Conservation (phyloP, 768 basidiomycete genomes). For the Xerocomellus chrysenteron region DNA sequence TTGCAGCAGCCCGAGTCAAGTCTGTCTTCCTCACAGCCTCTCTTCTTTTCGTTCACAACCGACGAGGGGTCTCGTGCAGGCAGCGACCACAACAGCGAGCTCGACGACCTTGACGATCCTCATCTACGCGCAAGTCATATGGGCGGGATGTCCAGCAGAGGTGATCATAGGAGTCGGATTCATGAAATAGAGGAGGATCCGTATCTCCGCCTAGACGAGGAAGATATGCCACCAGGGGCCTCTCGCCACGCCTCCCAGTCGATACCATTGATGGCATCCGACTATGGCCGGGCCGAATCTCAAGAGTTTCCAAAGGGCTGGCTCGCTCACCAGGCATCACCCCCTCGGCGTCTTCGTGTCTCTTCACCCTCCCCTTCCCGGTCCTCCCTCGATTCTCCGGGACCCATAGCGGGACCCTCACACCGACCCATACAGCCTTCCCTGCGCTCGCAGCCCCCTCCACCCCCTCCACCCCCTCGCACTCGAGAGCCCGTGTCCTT, state of each 20-base stretch:
- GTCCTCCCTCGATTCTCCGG: slow-evolving; percentile 30
- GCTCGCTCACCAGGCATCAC: slow-evolving; percentile 75
- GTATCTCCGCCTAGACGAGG: slow-evolving; percentile 73
- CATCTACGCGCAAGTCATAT: slow-evolving; percentile 48
- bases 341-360: slow-evolving; percentile 45
- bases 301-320: slow-evolving; percentile 53
- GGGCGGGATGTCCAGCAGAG: slow-evolving; percentile 35
- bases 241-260: slow-evolving; percentile 38
- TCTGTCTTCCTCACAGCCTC: slow-evolving; percentile 66
- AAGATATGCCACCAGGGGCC: slow-evolving; percentile 47
- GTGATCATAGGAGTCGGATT: slow-evolving; percentile 27
- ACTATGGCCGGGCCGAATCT: slow-evolving; percentile 36
- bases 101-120: slow-evolving; percentile 78
- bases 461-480: slow-evolving; percentile 42
- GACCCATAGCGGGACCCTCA: slow-evolving; percentile 38
- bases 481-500: slow-evolving; percentile 50
- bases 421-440: slow-evolving; percentile 22
- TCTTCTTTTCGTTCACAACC: slow-evolving; percentile 88
- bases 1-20: slow-evolving; percentile 56
- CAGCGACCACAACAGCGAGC: slow-evolving; percentile 46
- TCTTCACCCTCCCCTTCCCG: slow-evolving; percentile 40
- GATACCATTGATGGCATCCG: slow-evolving; percentile 37
- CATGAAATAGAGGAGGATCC: slow-evolving; percentile 63
- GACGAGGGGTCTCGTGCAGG: slow-evolving; percentile 61
- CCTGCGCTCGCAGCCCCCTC: slow-evolving; percentile 39